Evolutionary conservation across 352 stramenopile species (phyloP), one percentile per base, ranked within the genome.

Genomic region (Globisporangium spiculum): DNA sequence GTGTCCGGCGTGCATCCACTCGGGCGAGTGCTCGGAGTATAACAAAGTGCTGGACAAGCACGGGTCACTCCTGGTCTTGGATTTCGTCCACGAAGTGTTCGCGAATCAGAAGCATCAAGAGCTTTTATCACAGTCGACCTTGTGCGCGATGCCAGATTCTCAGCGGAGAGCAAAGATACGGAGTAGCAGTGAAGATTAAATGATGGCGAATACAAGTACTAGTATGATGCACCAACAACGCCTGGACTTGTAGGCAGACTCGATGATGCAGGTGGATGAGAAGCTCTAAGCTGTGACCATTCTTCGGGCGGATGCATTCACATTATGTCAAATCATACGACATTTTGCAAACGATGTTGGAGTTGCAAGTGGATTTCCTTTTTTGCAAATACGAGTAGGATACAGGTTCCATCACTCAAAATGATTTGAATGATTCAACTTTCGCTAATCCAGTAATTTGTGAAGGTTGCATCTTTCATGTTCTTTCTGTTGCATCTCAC

Each of bases 1-100:
- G 10, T 98, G 94, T 66, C 91, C 93, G 16, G 80, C 75, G 7
- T 98, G 94, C 74, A 88, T 98, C 61, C 91, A 97, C 56, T 90
- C 88, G 26, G 60, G 80, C 27, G 72, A 79, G 64, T 98, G 94
- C 71, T 89, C 81, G 26, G 92, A 96, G 71, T 97, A 91, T 78
- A 98, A 98, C 74, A 71, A 75, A 22, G 86, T 95, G n/a, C 68
- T 97, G 34, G 83, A 97, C 72, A 97, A 97, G 70, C 77, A 72
- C 7, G 90, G 86, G 7, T 86, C 87, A 22, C 72, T 90, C 8
- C 55, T 91, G 10, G 80, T 97, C 9, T 77, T 97, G 1, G 74
- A 83, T 0, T 91, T 76, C 50, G 38, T 96, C 1, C 62, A 78
- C 32, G 9, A 24, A 3, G 55, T 24, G 14, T 72, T 72, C 24